Evolutionary conservation across 345 rosid genomes (phyloP), one percentile per base, ranked within the genome.

Genomic region (Nephelium lappaceum): DNA sequence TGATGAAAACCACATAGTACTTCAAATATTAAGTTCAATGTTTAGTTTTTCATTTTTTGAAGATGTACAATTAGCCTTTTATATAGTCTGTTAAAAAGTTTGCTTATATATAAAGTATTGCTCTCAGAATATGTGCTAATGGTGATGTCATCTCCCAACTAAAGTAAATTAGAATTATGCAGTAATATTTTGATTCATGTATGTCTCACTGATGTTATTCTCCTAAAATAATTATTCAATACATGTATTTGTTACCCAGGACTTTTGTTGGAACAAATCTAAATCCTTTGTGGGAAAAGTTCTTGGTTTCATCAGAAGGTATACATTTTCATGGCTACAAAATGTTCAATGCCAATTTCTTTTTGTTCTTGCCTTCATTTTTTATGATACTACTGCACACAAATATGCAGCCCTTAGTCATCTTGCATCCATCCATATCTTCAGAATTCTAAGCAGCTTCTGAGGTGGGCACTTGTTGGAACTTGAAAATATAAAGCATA

Each of bases 241-340:
- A 42, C 39, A 67, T 81, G 67, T 80, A n/a, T 71, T 70, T 85
- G 78, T 80, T 78, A 68, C 61, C 69, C 90, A 91, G 97, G 92
- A 89, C 98, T 65, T 92, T 93, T 84, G 86, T 91, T 68, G 98
- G 98, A 68, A 91, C 99, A 19, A 93, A 93, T 83, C 83, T 95
- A 82, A 92, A 84, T 88, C 94, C 98, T 80, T 70, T 72, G 73
- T 92, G 99, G 98, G 94, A 93, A 75, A 87, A 67, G 69, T 95
- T 93, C 84, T 86, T 93, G 77, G 89, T 85, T 83, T 75, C 86
- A 78, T 95, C 98, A 74, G 74, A 88, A 85, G 98, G 99, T 93
- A 85, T 83, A n/a, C 64, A 67, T 62, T 42, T 63, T 2, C 77
- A 62, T 51, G 16, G 61, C 45, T 62, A 41, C 12, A 53, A 27